phyloP scores from a whole-genome alignment of 352 stramenopile genomes.

The Aphanomyces invadans region DNA sequence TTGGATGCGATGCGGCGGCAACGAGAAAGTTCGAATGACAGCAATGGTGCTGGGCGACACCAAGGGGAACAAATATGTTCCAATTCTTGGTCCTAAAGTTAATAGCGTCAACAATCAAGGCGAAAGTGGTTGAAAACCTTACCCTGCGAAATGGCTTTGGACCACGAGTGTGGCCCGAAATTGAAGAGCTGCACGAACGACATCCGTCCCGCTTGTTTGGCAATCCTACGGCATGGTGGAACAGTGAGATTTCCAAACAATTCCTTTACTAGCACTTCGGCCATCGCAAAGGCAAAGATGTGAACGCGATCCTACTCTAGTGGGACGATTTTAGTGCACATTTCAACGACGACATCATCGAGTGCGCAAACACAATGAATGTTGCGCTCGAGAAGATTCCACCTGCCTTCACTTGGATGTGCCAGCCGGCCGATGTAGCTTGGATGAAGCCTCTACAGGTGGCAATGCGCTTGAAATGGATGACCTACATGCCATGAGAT shows the following conservation, averaged over 20 bases:
- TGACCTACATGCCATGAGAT: neutral
- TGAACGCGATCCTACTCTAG: neutral
- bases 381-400: slow-evolving; percentile 9
- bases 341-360: neutral
- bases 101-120: neutral
- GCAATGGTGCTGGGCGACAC: slow-evolving; percentile 29
- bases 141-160: slow-evolving; percentile 27
- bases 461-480: neutral
- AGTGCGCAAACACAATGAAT: slow-evolving; percentile 7
- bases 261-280: slow-evolving; percentile 28
- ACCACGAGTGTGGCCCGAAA: slow-evolving; percentile 21
- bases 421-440: neutral
- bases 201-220: slow-evolving; percentile 26
- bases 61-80: slow-evolving; percentile 26
- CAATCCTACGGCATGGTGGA: slow-evolving; percentile 31
- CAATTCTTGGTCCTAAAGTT: slow-evolving; percentile 32
- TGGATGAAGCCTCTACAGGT: slow-evolving; percentile 5
- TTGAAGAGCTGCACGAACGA: slow-evolving; percentile 23
- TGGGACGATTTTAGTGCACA: slow-evolving; percentile 15
- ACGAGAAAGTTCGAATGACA: slow-evolving; percentile 30
- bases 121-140: neutral
- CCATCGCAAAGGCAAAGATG: slow-evolving; percentile 6
- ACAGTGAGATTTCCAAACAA: slow-evolving; percentile 27
- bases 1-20: slow-evolving; percentile 24
- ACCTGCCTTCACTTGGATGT: slow-evolving; percentile 10